A percentile compares a stretch with the other conserved stretches of the same genome.
Evolutionary conservation across 2,329 filamentous ascomycete genomes (phyloP).

Genomic region (Monilinia polystroma): DNA sequence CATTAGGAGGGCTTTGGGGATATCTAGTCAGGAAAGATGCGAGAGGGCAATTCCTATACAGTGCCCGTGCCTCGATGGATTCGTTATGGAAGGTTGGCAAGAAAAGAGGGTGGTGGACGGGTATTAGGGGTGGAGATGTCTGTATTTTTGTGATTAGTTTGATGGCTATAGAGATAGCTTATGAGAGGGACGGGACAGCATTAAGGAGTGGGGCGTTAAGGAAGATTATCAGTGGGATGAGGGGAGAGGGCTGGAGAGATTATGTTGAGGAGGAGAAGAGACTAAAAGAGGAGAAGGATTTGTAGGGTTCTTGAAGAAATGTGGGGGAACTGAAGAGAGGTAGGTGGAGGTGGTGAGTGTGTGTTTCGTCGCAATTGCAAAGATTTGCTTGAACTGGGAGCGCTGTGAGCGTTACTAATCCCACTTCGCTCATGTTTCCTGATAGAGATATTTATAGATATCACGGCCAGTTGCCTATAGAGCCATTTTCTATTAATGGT

Average conservation of each 20-base stretch:
- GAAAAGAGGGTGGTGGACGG: slow-evolving; percentile 85
- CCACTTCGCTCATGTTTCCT: neutral
- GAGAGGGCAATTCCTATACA: slow-evolving; percentile 73
- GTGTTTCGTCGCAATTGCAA: neutral
- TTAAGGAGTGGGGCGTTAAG: slow-evolving; percentile 35
- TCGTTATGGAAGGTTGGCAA: slow-evolving; percentile 90
- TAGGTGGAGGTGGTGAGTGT: neutral
- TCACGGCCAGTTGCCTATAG: slow-evolving; percentile 9
- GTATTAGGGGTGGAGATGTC: slow-evolving; percentile 78
- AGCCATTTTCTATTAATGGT: neutral
- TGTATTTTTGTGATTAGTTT: slow-evolving; percentile 78
- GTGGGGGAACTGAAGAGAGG: no score
- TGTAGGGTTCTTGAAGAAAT: neutral
- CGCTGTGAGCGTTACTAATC: neutral
- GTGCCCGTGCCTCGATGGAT: slow-evolving; percentile 74
- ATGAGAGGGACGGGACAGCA: slow-evolving; percentile 37
- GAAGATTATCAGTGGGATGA: slow-evolving; percentile 34
- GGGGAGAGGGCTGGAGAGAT: slow-evolving; percentile 38
- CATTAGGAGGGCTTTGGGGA: slow-evolving; percentile 81
- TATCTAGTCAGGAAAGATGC: slow-evolving; percentile 68
- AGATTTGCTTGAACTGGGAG: neutral
- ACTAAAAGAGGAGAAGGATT: slow-evolving; percentile 26
- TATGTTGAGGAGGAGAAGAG: slow-evolving; percentile 31
- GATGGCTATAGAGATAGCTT: slow-evolving; percentile 71
- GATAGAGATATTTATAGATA: slow-evolving; percentile 2